Evolutionary conservation across 768 basidiomycete genomes (phyloP), one percentile per base, ranked within the genome.

Genomic region (Psilocybe tampanensis): DNA sequence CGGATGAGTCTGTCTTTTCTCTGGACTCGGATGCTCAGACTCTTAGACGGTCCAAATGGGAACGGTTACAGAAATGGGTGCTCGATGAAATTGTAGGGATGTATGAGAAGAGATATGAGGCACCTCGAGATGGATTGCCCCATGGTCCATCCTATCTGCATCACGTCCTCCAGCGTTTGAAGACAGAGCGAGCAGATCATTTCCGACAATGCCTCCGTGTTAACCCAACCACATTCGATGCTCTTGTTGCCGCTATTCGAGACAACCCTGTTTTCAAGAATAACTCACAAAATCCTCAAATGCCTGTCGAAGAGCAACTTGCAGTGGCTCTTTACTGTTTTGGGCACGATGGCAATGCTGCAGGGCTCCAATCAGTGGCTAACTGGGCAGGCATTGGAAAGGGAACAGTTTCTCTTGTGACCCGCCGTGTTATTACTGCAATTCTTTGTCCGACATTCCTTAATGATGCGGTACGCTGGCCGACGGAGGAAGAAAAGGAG

Each of bases 321-420:
- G 66, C 72, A 1, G 69, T 73, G 18, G 59, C 66, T 2, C 55
- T 63, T 8, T 63, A 15, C 24, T 55, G 48, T 2, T 55, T 63
- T 47, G 62, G 72, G 0, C 69, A 73, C 17, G 60, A 65, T 54
- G 66, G 72, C 15, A 76, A 74, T 58, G 62, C 61, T 15, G 64
- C 65, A 5, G 64, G 62, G 1, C 57, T 67, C 0, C 57, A 66
- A 26, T 48, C 47, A 22, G 59, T 71, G 21, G 68, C 66, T 0
- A 63, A 63, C 29, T 68, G 65, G 69, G 66, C 66, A 11, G 68
- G 71, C 8, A 51, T 64, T 11, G 44, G 56, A 23, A 60, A 23
- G 0, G 69, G 69, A 0, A 52, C 58, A 13, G 67, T 72, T 15
- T 59, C 60, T 13, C 64, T 61, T 8, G 44, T 42, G 8, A 71